Percentiles rank a stretch among this genome's conserved stretches.
These are phyloP conservation scores for Atkinsonella hypoxylon DNA, from an alignment of 2,329 filamentous ascomycete species.

Conservation along the genomic window DNA sequence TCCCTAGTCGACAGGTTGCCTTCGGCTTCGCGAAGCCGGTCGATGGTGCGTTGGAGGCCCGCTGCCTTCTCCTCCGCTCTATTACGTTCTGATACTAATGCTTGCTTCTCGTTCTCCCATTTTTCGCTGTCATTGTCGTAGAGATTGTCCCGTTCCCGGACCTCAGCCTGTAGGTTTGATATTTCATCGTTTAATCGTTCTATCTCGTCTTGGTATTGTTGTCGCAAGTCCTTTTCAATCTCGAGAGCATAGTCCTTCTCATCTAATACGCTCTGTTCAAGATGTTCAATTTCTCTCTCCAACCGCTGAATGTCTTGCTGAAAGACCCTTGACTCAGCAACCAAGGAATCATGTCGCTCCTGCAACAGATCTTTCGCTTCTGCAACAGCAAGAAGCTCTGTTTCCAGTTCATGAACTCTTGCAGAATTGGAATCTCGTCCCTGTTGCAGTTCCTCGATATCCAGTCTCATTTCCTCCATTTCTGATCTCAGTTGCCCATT, in stretches of 20 bases:
- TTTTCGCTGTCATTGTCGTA: slow-evolving; percentile 61
- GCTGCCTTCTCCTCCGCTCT: slow-evolving; percentile 55
- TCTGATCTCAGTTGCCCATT: slow-evolving; percentile 31
- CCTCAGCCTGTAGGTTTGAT: slow-evolving; percentile 48
- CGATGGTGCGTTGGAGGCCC: slow-evolving; percentile 58
- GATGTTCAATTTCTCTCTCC: slow-evolving; percentile 32
- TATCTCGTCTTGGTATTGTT: slow-evolving; percentile 32
- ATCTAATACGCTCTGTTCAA: slow-evolving; percentile 35
- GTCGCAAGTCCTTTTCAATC: slow-evolving; percentile 45
- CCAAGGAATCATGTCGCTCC: slow-evolving; percentile 54
- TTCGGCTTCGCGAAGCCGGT: slow-evolving; percentile 56
- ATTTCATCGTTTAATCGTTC: slow-evolving; percentile 46
- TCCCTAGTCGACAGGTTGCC: slow-evolving; percentile 57
- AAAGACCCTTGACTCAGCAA: slow-evolving; percentile 52
- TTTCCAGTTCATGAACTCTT: slow-evolving; percentile 43
- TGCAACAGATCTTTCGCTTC: slow-evolving; percentile 62
- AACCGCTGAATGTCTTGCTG: slow-evolving; percentile 49
- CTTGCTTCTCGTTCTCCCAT: slow-evolving; percentile 54
- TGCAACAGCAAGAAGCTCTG: slow-evolving; percentile 44
- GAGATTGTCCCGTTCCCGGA: slow-evolving; percentile 57
- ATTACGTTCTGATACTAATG: slow-evolving; percentile 52
- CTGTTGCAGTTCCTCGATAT: slow-evolving; percentile 19
- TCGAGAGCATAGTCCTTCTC: slow-evolving; percentile 47
- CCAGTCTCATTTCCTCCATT: slow-evolving; percentile 28
- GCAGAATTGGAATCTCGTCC: slow-evolving; percentile 26